Conservation (phyloP, 2,329 filamentous ascomycete genomes). For the Claviceps quebecensis region DNA sequence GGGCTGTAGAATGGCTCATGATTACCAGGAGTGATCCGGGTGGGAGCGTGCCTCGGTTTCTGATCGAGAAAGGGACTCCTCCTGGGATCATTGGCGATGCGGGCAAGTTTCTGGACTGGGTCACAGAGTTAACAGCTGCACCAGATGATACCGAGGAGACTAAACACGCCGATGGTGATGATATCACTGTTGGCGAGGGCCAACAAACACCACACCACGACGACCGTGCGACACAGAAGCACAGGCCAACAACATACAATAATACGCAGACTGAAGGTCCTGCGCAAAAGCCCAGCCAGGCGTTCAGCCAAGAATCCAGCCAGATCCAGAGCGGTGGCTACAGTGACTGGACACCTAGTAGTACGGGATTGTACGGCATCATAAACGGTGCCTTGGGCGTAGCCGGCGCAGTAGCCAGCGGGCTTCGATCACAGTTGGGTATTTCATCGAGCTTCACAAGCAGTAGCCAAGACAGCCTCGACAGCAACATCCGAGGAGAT, state of each 20-base stretch:
- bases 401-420: slow-evolving; percentile 31
- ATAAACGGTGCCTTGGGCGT: slow-evolving; percentile 37
- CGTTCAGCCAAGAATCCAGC: neutral
- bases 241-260: neutral
- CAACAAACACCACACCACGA: neutral
- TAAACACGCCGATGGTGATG: neutral
- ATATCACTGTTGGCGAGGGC: too few relatives aligned
- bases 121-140: slow-evolving; percentile 25
- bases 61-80: slow-evolving; percentile 83
- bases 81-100: slow-evolving; percentile 67
- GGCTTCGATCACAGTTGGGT: slow-evolving; percentile 18
- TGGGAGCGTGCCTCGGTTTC: slow-evolving; percentile 74
- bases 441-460: slow-evolving; percentile 13
- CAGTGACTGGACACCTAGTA: slow-evolving; percentile 22
- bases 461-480: slow-evolving; percentile 15
- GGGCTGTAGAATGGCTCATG: slow-evolving; percentile 75
- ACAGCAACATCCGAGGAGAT: slow-evolving; percentile 13
- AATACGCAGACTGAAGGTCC: neutral
- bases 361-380: slow-evolving; percentile 40
- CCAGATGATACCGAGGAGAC: slow-evolving; percentile 9
- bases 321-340: slow-evolving; percentile 5
- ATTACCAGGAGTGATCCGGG: slow-evolving; percentile 80
- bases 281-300: neutral
- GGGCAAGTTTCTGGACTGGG: slow-evolving; percentile 69
- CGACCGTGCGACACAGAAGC: neutral